These are phyloP conservation scores for Aspergillus chevalieri DNA, from an alignment of 2,329 filamentous ascomycete genomes.

Conservation along the genomic window DNA sequence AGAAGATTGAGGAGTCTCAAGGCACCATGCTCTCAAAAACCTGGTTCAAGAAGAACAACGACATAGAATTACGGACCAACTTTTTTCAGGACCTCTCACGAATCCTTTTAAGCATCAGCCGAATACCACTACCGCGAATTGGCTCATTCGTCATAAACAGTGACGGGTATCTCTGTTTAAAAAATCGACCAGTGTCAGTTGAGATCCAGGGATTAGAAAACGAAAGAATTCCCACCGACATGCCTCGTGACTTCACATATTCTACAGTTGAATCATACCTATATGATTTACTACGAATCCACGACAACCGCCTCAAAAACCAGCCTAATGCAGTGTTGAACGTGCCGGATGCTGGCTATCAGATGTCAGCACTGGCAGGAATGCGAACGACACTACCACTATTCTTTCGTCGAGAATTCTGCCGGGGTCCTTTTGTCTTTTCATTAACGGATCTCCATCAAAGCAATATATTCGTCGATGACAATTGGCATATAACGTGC, in stretches of 20 bases:
- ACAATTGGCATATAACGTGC: slow-evolving; percentile 20
- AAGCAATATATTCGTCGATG: slow-evolving; percentile 27
- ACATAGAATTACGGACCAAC: slow-evolving; percentile 12
- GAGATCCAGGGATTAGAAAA: slow-evolving; percentile 3
- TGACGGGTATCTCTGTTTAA: slow-evolving; percentile 14
- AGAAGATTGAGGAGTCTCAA: slow-evolving; percentile 12
- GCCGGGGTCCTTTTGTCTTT: too few relatives aligned
- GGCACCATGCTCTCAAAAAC: slow-evolving; percentile 20
- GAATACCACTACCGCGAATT: slow-evolving; percentile 25
- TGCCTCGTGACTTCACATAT: too few relatives aligned
- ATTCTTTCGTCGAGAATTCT: too few relatives aligned
- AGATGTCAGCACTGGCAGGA: too few relatives aligned
- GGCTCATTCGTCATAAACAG: slow-evolving; percentile 28
- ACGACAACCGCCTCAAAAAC: too few relatives aligned
- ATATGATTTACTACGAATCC: too few relatives aligned
- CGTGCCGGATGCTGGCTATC: too few relatives aligned
- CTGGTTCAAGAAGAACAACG: slow-evolving; percentile 11
- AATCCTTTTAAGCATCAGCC: slow-evolving; percentile 12
- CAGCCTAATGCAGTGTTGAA: too few relatives aligned
- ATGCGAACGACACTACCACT: too few relatives aligned
- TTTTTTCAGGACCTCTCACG: slow-evolving; percentile 12
- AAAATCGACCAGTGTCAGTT: slow-evolving; percentile 12
- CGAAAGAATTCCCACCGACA: too few relatives aligned
- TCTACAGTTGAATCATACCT: too few relatives aligned
- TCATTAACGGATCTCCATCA: slow-evolving; percentile 31